These are phyloP conservation scores for Pleurotus tuoliensis DNA, from an alignment of 768 basidiomycete species.

Conservation along the genomic window DNA sequence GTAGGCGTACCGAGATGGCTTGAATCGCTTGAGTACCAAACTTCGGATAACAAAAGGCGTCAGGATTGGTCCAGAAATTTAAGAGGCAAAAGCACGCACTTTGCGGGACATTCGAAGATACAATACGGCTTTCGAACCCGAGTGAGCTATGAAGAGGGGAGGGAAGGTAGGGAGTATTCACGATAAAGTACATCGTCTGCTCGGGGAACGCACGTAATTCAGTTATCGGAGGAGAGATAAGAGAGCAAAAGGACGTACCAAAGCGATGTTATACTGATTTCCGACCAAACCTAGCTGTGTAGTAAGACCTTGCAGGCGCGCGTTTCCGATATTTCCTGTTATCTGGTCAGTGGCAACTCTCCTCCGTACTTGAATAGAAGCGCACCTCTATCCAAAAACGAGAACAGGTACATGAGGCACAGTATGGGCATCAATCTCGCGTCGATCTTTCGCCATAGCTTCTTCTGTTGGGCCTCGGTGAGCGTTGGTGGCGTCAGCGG, in stretches of 20 bases:
- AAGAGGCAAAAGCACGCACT: slow-evolving; percentile 35
- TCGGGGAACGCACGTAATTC: background rate
- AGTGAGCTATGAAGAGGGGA: background rate
- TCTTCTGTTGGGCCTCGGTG: slow-evolving; percentile 46
- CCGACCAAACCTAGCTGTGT: slow-evolving; percentile 53
- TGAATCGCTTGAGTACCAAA: slow-evolving; percentile 56
- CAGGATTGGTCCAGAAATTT: background rate
- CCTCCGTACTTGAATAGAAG: background rate
- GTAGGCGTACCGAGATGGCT: slow-evolving; percentile 51
- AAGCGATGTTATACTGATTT: slow-evolving; percentile 61
- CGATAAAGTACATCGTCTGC: slow-evolving; percentile 71
- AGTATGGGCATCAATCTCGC: slow-evolving; percentile 54
- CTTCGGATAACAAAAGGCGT: slow-evolving; percentile 20
- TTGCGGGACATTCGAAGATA: slow-evolving; percentile 67
- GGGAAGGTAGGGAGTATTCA: slow-evolving; percentile 24
- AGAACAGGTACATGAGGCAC: slow-evolving; percentile 55
- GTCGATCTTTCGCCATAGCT: slow-evolving; percentile 58
- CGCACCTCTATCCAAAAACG: slow-evolving; percentile 61
- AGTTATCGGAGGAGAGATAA: background rate
- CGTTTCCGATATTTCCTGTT: slow-evolving; percentile 44
- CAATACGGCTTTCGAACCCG: slow-evolving; percentile 44
- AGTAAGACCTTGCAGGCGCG: slow-evolving; percentile 58
- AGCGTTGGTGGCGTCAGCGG: slow-evolving; percentile 43
- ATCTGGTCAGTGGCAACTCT: background rate
- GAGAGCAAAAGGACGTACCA: slow-evolving; percentile 35